Evolutionary conservation across 2,329 filamentous ascomycete genomes (phyloP).

Genomic region (Trichoderma cornu-damae): DNA sequence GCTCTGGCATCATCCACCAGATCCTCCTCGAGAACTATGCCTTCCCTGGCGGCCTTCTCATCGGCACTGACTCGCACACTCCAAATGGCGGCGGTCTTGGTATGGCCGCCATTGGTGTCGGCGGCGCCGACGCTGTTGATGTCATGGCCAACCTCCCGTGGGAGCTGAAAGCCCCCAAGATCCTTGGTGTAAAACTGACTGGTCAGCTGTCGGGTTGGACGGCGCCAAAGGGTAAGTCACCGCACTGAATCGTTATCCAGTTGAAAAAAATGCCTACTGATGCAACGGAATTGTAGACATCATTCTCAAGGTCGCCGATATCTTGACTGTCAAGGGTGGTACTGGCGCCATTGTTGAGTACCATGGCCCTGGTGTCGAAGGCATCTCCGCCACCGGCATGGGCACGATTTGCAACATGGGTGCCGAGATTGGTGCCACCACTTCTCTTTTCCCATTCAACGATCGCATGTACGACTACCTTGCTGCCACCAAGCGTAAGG

Average conservation of each 20-base stretch:
- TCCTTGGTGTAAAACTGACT: constrained; percentile 94
- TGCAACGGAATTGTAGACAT: constrained; percentile 56
- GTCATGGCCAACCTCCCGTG: constrained; percentile 96
- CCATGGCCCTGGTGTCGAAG: constrained; percentile 65
- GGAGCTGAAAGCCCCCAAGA: constrained; percentile 96
- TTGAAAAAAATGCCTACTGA: not conserved
- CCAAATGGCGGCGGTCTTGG: constrained; percentile 95
- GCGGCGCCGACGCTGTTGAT: constrained; percentile 96
- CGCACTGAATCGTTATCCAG: not conserved
- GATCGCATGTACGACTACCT: constrained; percentile 98
- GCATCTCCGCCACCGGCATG: constrained; percentile 78
- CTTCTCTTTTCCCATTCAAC: constrained; percentile 95
- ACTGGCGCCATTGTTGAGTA: constrained; percentile 89
- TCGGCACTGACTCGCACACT: constrained; percentile 96
- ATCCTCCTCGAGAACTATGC: constrained; percentile 98
- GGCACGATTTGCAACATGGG: constrained; percentile 72
- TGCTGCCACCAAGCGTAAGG: constrained; percentile 78
- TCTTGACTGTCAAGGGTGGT: constrained; percentile 95
- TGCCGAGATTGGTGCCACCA: constrained; percentile 77
- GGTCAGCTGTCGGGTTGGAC: constrained; percentile 88
- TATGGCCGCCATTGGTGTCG: constrained; percentile 92
- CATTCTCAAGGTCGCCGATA: constrained; percentile 94
- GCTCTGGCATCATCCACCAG: constrained; percentile 99
- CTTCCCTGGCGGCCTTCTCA: constrained; percentile 96
- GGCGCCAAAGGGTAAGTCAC: constrained; percentile 71